These are phyloP conservation scores for Xylaria sp. DNA, from an alignment of 2,329 filamentous ascomycete genomes.

Conservation along the genomic window DNA sequence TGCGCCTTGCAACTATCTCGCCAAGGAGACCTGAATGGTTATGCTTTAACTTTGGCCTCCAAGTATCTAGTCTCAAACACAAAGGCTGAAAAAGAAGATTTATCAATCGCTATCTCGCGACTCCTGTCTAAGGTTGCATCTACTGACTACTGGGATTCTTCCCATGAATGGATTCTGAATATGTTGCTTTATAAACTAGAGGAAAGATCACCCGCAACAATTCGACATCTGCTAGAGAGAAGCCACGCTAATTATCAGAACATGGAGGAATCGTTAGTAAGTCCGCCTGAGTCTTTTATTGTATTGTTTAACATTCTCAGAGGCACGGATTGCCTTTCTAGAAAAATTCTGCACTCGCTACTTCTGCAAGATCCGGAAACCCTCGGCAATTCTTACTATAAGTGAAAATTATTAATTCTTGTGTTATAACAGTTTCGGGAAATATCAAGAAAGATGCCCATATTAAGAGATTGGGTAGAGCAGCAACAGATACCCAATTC, in stretches of 20 bases:
- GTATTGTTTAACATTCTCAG: no score
- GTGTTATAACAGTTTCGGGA: slow-evolving; percentile 13
- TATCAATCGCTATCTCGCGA: slow-evolving; percentile 34
- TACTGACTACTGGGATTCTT: slow-evolving; percentile 28
- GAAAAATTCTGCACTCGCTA: no score
- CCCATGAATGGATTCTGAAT: slow-evolving; percentile 33
- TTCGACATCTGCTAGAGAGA: slow-evolving; percentile 30
- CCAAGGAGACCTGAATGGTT: slow-evolving; percentile 38
- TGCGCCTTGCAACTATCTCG: slow-evolving; percentile 35
- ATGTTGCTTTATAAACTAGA: slow-evolving; percentile 36
- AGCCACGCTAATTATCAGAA: slow-evolving; percentile 28
- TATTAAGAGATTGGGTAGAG: slow-evolving; percentile 32
- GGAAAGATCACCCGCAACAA: slow-evolving; percentile 24
- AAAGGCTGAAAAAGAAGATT: slow-evolving; percentile 15
- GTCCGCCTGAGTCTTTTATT: no score
- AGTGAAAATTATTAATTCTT: no score
- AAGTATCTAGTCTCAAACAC: slow-evolving; percentile 38
- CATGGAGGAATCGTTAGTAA: slow-evolving; percentile 28
- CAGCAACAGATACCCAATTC: slow-evolving; percentile 8
- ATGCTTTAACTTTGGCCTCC: slow-evolving; percentile 36
- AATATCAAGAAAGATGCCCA: slow-evolving; percentile 31
- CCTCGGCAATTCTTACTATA: no score
- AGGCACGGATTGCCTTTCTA: no score
- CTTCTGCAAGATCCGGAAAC: no score
- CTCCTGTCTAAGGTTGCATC: slow-evolving; percentile 31